Evolutionary conservation across 192 early-diverging fungal species (phyloP).

Genomic region (Lobosporangium transversale): DNA sequence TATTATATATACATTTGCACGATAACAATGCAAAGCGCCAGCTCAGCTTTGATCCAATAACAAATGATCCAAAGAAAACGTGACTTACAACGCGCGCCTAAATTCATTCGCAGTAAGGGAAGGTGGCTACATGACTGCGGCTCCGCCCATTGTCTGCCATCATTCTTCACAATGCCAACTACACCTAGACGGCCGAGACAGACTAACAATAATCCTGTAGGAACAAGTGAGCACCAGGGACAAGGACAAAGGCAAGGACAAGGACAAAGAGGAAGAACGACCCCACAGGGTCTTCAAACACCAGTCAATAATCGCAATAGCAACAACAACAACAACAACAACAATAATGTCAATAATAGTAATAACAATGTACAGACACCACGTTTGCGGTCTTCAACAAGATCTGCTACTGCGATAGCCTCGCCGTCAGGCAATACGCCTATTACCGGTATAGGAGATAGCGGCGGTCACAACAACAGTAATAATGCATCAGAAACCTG

Average conservation of each 20-base stretch:
- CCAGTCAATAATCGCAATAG: constrained; percentile 2
- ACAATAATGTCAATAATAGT: not conserved
- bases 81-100: no score
- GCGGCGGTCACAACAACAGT: not conserved
- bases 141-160: no score
- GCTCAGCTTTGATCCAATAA: no score
- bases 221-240: not conserved
- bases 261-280: not conserved
- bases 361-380: not conserved
- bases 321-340: not conserved
- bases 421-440: not conserved
- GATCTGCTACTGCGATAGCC: constrained; percentile 1
- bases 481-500: not conserved
- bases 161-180: not conserved
- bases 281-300: no score
- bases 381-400: constrained; percentile 5
- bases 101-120: no score
- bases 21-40: no score
- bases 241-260: not conserved
- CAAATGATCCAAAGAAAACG: no score
- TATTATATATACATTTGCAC: no score
- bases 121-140: no score
- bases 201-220: not conserved
- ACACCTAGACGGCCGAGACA: not conserved
- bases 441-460: not conserved